Percentiles rank a stretch among this genome's conserved stretches.
Evolutionary conservation across 139 green algal genomes (phyloP).

Genomic region (Picochlorum sp.): DNA sequence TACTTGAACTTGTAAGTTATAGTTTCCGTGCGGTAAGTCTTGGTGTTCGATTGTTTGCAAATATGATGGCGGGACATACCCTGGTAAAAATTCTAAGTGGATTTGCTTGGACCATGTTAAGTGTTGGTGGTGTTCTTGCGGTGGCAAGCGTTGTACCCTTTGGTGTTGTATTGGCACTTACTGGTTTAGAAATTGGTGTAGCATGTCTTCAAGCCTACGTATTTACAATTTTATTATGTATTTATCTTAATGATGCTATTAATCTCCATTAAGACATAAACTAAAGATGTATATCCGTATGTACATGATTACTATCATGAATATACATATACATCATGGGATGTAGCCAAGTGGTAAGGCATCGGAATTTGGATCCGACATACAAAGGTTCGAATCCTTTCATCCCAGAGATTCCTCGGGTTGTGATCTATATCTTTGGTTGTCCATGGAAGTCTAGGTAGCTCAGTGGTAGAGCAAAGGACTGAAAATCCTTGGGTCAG

Average conservation of each 20-base stretch:
- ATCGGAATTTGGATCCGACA: conserved; percentile 5
- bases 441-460: neutral
- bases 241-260: conserved; percentile 54
- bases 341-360: conserved; percentile 2
- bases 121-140: conserved; percentile 36
- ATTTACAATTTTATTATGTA: conserved; percentile 50
- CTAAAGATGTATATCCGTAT: neutral
- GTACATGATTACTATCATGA: neutral
- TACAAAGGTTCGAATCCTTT: conserved; percentile 1
- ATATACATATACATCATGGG: conserved; percentile 3
- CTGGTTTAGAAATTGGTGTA: conserved; percentile 40
- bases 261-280: conserved; percentile 22
- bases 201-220: conserved; percentile 50
- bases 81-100: conserved; percentile 57
- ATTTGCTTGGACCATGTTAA: conserved; percentile 60
- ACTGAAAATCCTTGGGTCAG: conserved; percentile 16
- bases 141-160: conserved; percentile 31
- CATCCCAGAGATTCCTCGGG: too few relatives aligned
- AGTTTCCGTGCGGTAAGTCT: conserved; percentile 46
- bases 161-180: conserved; percentile 44
- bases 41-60: conserved; percentile 51
- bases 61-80: conserved; percentile 60
- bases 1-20: conserved; percentile 52
- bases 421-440: too few relatives aligned
- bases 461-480: conserved; percentile 16